Conservation (phyloP, 140 eudicot species). For the Bidens hawaiensis region DNA sequence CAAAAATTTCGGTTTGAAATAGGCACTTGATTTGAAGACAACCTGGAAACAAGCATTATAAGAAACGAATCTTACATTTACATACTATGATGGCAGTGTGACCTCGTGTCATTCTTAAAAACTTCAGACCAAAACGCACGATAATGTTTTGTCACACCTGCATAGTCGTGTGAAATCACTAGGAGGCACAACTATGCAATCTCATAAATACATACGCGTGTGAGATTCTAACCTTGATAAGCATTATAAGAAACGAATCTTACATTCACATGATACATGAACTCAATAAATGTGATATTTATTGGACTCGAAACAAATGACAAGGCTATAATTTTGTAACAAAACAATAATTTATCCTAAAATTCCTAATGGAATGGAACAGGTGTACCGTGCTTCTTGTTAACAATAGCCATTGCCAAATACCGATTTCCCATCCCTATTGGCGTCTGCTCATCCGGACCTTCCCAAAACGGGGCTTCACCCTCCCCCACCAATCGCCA, state of each 20-base stretch:
- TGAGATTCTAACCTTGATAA: background rate
- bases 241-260: background rate
- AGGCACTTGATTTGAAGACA: too few species aligned
- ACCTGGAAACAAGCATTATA: too few species aligned
- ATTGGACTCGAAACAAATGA: background rate
- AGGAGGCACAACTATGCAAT: background rate
- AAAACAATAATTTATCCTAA: background rate
- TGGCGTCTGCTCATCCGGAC: slow-evolving; percentile 82
- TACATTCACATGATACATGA: background rate
- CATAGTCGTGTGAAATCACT: too few species aligned
- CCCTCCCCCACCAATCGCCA: slow-evolving; percentile 98
- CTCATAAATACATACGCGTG: background rate
- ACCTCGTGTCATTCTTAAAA: too few species aligned
- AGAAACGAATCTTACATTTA: too few species aligned
- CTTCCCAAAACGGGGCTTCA: slow-evolving; percentile 99
- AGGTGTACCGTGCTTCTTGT: slow-evolving; percentile 91
- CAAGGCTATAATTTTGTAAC: background rate
- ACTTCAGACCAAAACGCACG: too few species aligned
- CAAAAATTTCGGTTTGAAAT: too few species aligned
- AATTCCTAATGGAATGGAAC: slow-evolving; percentile 68
- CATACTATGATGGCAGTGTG: too few species aligned
- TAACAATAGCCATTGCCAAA: slow-evolving; percentile 84
- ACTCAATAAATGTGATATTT: background rate
- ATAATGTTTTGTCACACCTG: too few species aligned
- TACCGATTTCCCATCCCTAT: slow-evolving; percentile 97